Percentiles rank a stretch among this genome's conserved stretches.
These are phyloP conservation scores for Theobroma cacao DNA, from an alignment of 345 rosid genomes.

Conservation along the genomic window DNA sequence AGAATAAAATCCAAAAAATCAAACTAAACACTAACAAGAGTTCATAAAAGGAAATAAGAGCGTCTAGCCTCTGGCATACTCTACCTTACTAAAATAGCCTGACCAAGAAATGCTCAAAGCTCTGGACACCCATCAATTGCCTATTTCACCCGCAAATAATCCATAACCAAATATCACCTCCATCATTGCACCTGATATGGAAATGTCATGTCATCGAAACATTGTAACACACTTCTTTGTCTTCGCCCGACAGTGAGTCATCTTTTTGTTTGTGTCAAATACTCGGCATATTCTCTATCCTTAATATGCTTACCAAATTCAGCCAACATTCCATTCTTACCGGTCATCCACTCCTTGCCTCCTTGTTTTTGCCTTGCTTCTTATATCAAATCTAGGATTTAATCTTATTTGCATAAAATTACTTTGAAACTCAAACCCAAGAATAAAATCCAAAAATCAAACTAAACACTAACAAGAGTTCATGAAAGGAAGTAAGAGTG, in stretches of 20 bases:
- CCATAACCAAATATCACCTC: too few species aligned
- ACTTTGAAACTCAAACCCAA: not conserved
- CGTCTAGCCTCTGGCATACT: not conserved
- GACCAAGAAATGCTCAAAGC: not conserved
- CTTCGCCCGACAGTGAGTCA: not conserved
- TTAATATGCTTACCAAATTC: not conserved
- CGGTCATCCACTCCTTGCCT: not conserved
- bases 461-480: not conserved
- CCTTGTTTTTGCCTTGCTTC: not conserved
- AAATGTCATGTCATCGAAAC: not conserved
- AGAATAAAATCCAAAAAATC: not conserved
- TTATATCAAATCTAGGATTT: not conserved
- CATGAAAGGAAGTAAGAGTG: not conserved
- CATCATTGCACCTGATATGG: not conserved
- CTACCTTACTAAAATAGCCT: not conserved
- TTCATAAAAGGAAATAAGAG: not conserved
- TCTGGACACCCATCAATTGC: not conserved
- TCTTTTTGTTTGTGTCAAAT: not conserved
- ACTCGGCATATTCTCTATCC: not conserved
- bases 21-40: not conserved
- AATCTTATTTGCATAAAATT: not conserved
- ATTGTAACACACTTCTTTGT: not conserved
- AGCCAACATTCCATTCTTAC: not conserved
- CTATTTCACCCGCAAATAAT: not conserved
- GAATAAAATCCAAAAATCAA: not conserved